Conservation (phyloP, 495 filamentous ascomycete species). For the Aspergillus steynii region DNA sequence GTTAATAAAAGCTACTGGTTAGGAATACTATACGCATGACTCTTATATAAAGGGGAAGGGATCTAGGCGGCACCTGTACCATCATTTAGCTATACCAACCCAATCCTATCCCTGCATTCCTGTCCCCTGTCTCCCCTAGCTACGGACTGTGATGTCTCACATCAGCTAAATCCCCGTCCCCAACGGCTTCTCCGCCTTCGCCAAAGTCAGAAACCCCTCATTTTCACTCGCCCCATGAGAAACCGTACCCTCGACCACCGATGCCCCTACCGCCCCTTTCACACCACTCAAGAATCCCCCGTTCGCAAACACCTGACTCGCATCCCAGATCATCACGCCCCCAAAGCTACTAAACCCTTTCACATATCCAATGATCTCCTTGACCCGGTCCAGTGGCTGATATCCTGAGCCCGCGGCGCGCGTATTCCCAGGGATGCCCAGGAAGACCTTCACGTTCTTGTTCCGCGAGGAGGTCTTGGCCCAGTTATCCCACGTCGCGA, state of each 20-base stretch:
- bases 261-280: background rate
- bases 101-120: too few species aligned
- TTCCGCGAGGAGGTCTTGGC: constrained; percentile 61
- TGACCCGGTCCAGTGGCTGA: constrained; percentile 41
- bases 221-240: background rate
- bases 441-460: constrained; percentile 60
- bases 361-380: constrained; percentile 48
- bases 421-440: constrained; percentile 64
- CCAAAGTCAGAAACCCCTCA: background rate
- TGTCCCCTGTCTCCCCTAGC: too few species aligned
- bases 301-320: constrained; percentile 60
- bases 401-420: constrained; percentile 62
- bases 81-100: too few species aligned
- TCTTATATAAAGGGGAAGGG: too few species aligned
- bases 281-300: constrained; percentile 53
- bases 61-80: too few species aligned
- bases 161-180: background rate
- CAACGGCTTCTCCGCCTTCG: background rate
- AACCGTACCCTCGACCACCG: background rate
- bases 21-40: too few species aligned
- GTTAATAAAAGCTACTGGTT: too few species aligned
- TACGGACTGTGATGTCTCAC: too few species aligned
- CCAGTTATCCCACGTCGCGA: constrained; percentile 71
- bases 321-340: constrained; percentile 75
- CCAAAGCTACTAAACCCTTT: constrained; percentile 62